These are phyloP conservation scores for Boechera divaricarpa DNA, from an alignment of 345 rosid species.

Conservation along the genomic window DNA sequence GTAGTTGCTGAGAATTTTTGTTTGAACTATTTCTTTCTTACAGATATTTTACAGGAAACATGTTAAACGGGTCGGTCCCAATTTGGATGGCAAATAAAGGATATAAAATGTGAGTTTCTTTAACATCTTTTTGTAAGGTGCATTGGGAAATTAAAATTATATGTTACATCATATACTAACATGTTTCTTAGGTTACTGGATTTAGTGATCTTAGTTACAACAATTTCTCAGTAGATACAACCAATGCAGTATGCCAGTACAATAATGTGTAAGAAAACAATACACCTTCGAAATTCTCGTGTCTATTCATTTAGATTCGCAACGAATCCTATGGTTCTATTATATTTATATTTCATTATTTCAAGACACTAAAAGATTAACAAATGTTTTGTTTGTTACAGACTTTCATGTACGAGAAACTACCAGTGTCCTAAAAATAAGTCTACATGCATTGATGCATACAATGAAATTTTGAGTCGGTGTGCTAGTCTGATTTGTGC, in stretches of 20 bases:
- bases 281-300: not conserved
- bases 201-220: conserved; percentile 74
- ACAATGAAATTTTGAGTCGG: not conserved
- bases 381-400: not conserved
- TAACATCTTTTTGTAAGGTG: not conserved
- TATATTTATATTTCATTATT: not conserved
- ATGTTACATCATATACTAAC: not conserved
- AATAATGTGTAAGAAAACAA: conserved; percentile 47
- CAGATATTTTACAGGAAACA: conserved; percentile 49
- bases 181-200: not conserved
- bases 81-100: conserved; percentile 51
- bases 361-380: conserved; percentile 7
- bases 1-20: not conserved
- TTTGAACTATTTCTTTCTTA: conserved; percentile 31
- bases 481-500: not conserved
- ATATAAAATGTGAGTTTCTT: conserved; percentile 50
- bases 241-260: conserved; percentile 45
- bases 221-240: conserved; percentile 51
- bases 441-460: not conserved
- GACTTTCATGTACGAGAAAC: conserved; percentile 25
- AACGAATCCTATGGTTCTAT: too few species aligned
- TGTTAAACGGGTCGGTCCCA: conserved; percentile 55
- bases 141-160: not conserved
- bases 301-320: not conserved
- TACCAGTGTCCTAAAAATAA: conserved; percentile 41